These are phyloP conservation scores for Psilocybe cyanescens DNA, from an alignment of 768 basidiomycete species.

Conservation along the genomic window DNA sequence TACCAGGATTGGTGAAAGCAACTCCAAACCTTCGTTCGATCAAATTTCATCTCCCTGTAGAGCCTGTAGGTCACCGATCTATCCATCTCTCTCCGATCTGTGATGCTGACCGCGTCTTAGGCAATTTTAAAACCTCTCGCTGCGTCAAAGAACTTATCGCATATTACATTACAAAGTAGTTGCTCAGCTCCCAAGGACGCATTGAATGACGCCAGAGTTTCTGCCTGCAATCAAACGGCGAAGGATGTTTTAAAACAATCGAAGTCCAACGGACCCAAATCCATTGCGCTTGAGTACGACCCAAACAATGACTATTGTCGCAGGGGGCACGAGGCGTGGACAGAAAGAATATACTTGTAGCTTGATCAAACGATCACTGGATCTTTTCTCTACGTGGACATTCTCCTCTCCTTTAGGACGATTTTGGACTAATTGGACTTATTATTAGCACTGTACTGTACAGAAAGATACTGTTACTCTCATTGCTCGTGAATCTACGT, in stretches of 20 bases:
- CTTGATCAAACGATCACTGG: neutral
- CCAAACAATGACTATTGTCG: neutral
- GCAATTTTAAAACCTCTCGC: constrained; percentile 1
- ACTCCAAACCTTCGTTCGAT: constrained; percentile 23
- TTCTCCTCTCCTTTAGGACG: too few species aligned
- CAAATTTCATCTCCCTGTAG: constrained; percentile 13
- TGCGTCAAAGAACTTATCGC: constrained; percentile 5
- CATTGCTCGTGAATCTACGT: too few species aligned
- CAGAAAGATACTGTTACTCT: too few species aligned
- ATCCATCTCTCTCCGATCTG: neutral
- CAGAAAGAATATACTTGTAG: neutral
- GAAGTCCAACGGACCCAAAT: constrained; percentile 11
- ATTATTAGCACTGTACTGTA: too few species aligned
- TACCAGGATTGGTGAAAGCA: constrained; percentile 24
- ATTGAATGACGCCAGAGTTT: neutral
- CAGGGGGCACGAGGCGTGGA: neutral
- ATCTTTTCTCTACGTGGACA: neutral
- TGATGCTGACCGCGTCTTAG: neutral
- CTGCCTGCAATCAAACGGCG: constrained; percentile 16
- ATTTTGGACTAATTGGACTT: too few species aligned
- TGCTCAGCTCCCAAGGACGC: neutral
- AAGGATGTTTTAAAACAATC: constrained; percentile 14
- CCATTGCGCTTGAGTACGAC: constrained; percentile 4
- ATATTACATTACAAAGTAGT: neutral
- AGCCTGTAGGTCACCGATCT: neutral